Evolutionary conservation across 805 yeast species (phyloP).

Genomic region (Hanseniaspora hatyaiensis): DNA sequence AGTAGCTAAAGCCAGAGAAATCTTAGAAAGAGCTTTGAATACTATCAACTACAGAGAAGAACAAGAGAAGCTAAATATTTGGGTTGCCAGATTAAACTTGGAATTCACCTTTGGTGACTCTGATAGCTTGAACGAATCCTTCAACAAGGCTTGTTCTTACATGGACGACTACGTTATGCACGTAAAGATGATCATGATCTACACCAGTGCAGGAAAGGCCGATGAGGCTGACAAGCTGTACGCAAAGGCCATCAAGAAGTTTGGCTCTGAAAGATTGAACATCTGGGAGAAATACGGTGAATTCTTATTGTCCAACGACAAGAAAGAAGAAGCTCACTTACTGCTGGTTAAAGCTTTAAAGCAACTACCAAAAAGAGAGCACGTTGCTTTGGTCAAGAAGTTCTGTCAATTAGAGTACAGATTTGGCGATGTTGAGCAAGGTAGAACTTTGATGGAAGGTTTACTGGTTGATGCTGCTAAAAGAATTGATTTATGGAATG

Average conservation of each 20-base stretch:
- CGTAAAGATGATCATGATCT: constrained; percentile 65
- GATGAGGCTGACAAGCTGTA: constrained; percentile 61
- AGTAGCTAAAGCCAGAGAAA: constrained; percentile 84
- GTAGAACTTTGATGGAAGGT: constrained; percentile 89
- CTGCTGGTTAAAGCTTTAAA: constrained; percentile 65
- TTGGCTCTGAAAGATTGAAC: constrained; percentile 52
- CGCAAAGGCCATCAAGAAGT: constrained; percentile 61
- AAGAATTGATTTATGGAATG: constrained; percentile 89
- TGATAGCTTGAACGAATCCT: constrained; percentile 66
- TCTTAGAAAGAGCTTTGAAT: constrained; percentile 84
- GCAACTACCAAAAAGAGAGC: constrained; percentile 56
- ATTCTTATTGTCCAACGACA: constrained; percentile 50
- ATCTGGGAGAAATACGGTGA: constrained; percentile 80
- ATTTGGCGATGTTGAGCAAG: constrained; percentile 88
- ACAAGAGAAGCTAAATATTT: constrained; percentile 80
- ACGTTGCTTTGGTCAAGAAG: constrained; percentile 70
- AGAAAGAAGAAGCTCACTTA: constrained; percentile 51
- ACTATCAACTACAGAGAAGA: constrained; percentile 85
- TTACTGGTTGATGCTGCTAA: constrained; percentile 79
- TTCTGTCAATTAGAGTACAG: constrained; percentile 80
- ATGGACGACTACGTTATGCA: constrained; percentile 83
- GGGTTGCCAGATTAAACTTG: constrained; percentile 90
- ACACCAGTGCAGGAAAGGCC: constrained; percentile 56
- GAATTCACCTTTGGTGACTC: constrained; percentile 87
- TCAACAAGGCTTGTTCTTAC: constrained; percentile 75